Evolutionary conservation across 345 rosid genomes (phyloP).

Genomic region (Conringia planisiliqua): DNA sequence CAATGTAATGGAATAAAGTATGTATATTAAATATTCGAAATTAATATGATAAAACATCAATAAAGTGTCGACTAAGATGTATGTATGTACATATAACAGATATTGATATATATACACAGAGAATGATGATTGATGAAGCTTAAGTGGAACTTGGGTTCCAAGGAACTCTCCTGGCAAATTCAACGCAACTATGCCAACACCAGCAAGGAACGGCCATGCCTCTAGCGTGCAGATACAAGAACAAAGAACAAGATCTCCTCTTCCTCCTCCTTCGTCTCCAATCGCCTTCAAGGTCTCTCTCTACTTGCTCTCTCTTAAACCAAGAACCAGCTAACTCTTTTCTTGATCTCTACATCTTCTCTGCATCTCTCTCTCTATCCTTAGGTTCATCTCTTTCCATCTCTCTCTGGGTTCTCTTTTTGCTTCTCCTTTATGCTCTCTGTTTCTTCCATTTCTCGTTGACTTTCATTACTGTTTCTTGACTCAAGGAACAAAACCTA

Average conservation of each 20-base stretch:
- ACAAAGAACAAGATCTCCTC: slow-evolving; percentile 27
- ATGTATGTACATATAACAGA: neutral
- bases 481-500: neutral
- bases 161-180: slow-evolving; percentile 1
- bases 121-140: slow-evolving; percentile 30
- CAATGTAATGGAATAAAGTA: slow-evolving; percentile 20
- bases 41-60: neutral
- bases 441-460: neutral
- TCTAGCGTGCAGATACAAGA: slow-evolving; percentile 35
- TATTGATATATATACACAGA: slow-evolving; percentile 4
- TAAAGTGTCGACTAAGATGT: neutral
- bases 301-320: neutral
- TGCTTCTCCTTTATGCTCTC: neutral
- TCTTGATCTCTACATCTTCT: slow-evolving; percentile 9
- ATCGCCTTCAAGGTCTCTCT: slow-evolving; percentile 42
- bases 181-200: slow-evolving; percentile 27
- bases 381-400: neutral
- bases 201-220: slow-evolving; percentile 29
- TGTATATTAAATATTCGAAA: neutral
- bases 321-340: slow-evolving; percentile 2
- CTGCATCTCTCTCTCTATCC: neutral
- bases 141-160: slow-evolving; percentile 23
- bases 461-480: neutral
- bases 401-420: neutral
- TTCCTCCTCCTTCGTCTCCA: slow-evolving; percentile 24